Evolutionary conservation across 495 filamentous ascomycete species (phyloP), one percentile per base, ranked within the genome.

Genomic region (Hyaloscypha bicolor): DNA sequence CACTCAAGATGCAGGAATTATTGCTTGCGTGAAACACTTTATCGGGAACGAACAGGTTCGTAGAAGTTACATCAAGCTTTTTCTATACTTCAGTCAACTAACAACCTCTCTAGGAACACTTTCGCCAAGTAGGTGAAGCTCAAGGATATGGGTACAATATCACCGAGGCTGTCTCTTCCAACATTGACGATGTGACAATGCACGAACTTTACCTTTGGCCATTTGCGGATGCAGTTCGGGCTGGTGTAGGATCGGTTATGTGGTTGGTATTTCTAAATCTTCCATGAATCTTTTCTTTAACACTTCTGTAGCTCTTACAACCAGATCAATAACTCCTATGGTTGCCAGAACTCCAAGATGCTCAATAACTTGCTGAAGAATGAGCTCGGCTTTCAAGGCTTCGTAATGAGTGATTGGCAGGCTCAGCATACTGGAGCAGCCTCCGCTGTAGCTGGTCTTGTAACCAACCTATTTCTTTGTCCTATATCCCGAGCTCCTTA

Each of bases 171-270:
- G 30, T 88, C 1, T 96, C 92, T 73, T 88, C 88, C 16, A 99
- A 97, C 74, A 82, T 97, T n/a, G 94, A 97, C 73, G 94, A 99
- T 79, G 88, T 86, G 74, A 96, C 94, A 2, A 86, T 99, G 86
- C 94, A 99, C 77, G 94, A 99, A 76, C 74, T 96, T 37, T 99
- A 99, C 73, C 82, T 97, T 6, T 99, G 94, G 87, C 91, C 91
- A 21, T 93, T 92, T 70, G 91, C 90, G 6, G 91, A 92, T 76
- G 86, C 88, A 19, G 84, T 92, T 55, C 83, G 87, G 56, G 88
- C 90, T 56, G 92, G 92, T 45, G 91, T 94, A 4, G 93, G 92
- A 31, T 86, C 90, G 6, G 75, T 97, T 72, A 97, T 99, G 94
- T 73, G 72, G 52, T 97, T 92, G 42, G 62, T 56, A 37, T 37